phyloP scores from a whole-genome alignment of 352 stramenopile species.

The Phytophthora brassicae region DNA sequence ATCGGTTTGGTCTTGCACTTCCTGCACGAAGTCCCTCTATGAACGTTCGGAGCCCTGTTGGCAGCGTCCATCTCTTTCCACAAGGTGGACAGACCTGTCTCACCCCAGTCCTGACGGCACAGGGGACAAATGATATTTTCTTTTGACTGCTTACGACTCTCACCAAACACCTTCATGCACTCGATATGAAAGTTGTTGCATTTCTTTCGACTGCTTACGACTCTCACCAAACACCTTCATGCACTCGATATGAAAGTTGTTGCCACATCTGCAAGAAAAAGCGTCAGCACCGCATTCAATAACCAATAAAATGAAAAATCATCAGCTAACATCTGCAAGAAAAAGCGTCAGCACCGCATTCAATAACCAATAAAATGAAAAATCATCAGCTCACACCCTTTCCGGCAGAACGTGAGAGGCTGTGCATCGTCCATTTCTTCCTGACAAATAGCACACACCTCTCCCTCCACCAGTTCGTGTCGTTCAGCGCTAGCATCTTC shows the following conservation, averaged over 20 bases:
- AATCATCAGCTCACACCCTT: conserved; percentile 61
- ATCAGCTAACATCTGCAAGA: conserved; percentile 68
- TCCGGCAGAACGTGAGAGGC: conserved; percentile 72
- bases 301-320: background rate
- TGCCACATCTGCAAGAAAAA: conserved; percentile 29
- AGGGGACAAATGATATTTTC: conserved; percentile 85
- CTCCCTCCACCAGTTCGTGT: conserved; percentile 66
- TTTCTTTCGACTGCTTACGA: conserved; percentile 77
- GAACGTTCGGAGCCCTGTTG: conserved; percentile 74
- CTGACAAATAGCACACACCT: conserved; percentile 85
- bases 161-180: conserved; percentile 82
- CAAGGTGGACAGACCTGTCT: conserved; percentile 55
- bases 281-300: background rate
- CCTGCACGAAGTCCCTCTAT: conserved; percentile 62
- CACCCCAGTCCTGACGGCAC: conserved; percentile 82
- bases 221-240: conserved; percentile 88
- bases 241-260: conserved; percentile 31
- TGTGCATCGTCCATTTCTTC: conserved; percentile 74
- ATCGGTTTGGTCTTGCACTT: conserved; percentile 81
- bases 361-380: background rate
- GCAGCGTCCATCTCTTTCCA: conserved; percentile 76
- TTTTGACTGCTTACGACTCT: conserved; percentile 79
- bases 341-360: background rate
- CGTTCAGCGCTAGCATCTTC: conserved; percentile 34
- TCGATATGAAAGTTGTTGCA: conserved; percentile 34